Evolutionary conservation across 352 stramenopile species (phyloP).

Genomic region (Stramenopiles sp.): DNA sequence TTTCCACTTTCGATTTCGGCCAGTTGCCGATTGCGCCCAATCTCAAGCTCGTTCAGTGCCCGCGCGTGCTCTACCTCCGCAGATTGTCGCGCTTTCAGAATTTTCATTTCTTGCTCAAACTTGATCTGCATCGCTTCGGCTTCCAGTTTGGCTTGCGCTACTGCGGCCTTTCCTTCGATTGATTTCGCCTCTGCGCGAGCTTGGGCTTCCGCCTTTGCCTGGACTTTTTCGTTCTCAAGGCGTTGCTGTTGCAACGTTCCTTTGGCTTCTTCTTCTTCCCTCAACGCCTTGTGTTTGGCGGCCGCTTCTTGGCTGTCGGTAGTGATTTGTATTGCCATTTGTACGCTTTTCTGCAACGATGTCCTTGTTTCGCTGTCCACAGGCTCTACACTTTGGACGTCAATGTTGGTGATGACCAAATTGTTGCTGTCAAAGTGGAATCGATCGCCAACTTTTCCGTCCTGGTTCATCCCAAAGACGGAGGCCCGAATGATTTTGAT

Average conservation of each 20-base stretch:
- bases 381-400: slow-evolving; percentile 48
- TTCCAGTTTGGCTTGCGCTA: slow-evolving; percentile 42
- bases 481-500: slow-evolving; percentile 46
- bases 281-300: slow-evolving; percentile 47
- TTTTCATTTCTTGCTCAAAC: slow-evolving; percentile 36
- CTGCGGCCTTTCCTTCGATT: slow-evolving; percentile 42
- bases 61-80: slow-evolving; percentile 35
- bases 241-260: slow-evolving; percentile 43
- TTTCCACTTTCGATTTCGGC: slow-evolving; percentile 49
- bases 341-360: slow-evolving; percentile 50
- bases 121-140: slow-evolving; percentile 41
- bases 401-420: slow-evolving; percentile 50
- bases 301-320: slow-evolving; percentile 52
- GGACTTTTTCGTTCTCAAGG: slow-evolving; percentile 46
- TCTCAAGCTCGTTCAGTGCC: slow-evolving; percentile 39
- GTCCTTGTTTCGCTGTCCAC: slow-evolving; percentile 44
- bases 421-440: slow-evolving; percentile 47
- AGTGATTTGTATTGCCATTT: slow-evolving; percentile 56
- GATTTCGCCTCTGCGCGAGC: slow-evolving; percentile 39
- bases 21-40: slow-evolving; percentile 48
- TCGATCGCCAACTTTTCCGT: slow-evolving; percentile 32
- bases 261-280: slow-evolving; percentile 51
- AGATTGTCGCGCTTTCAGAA: slow-evolving; percentile 39
- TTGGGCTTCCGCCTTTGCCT: slow-evolving; percentile 41
- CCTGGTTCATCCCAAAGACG: slow-evolving; percentile 43